Conservation (phyloP, 208 protist genomes). For the Acanthamoeba quina region DNA sequence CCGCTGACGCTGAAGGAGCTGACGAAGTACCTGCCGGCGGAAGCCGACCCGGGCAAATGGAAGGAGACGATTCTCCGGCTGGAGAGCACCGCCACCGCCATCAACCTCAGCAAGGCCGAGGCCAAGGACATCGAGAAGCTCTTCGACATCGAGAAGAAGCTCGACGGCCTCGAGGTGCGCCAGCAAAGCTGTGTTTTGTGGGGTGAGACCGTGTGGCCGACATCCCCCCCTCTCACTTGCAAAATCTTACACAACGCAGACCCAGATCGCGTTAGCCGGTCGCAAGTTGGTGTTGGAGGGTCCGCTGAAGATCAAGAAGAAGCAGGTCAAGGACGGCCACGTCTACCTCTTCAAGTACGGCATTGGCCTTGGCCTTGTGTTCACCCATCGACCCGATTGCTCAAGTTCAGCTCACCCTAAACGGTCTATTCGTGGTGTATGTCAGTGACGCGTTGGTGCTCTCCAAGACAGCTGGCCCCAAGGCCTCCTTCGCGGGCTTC, state of each 20-base stretch:
- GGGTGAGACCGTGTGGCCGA: too few relatives aligned
- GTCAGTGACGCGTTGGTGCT: neutral
- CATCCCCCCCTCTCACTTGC: too few relatives aligned
- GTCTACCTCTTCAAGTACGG: constrained; percentile 39
- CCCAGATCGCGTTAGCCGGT: neutral
- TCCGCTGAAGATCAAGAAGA: constrained; percentile 37
- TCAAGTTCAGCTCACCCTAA: neutral
- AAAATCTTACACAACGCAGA: neutral
- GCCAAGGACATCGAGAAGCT: constrained; percentile 48
- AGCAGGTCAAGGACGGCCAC: constrained; percentile 26
- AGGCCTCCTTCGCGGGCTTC: constrained; percentile 21
- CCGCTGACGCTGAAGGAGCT: constrained; percentile 31
- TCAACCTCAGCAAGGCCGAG: constrained; percentile 38
- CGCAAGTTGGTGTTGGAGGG: constrained; percentile 34
- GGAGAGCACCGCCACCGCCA: constrained; percentile 14
- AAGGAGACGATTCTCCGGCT: constrained; percentile 26
- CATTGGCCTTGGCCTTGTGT: too few relatives aligned
- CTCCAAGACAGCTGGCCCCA: neutral
- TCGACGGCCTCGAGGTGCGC: constrained; percentile 14
- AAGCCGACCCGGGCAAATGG: constrained; percentile 41
- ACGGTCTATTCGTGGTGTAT: neutral
- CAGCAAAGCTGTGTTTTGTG: too few relatives aligned
- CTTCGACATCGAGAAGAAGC: constrained; percentile 42
- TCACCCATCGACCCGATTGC: neutral
- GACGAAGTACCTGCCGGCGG: constrained; percentile 20